phyloP scores from a whole-genome alignment of 257 asterid genomes.

The Capsicum pubescens region DNA sequence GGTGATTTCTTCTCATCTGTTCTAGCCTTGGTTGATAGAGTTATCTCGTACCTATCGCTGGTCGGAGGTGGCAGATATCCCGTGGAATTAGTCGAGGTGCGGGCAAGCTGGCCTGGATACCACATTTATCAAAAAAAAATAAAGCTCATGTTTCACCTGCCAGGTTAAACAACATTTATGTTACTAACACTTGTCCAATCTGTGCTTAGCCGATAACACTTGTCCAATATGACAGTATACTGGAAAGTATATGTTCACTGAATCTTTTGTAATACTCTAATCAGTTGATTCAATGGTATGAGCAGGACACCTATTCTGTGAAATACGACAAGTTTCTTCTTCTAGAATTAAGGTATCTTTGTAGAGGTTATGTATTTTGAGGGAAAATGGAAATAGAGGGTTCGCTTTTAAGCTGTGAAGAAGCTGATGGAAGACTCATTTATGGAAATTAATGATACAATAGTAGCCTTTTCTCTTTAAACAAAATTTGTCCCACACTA shows the following conservation, averaged over 20 bases:
- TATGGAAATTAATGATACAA: conserved; percentile 5
- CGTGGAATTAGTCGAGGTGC: too few species aligned
- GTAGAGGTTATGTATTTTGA: background rate
- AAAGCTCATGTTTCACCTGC: background rate
- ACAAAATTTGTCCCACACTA: background rate
- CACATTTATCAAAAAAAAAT: too few species aligned
- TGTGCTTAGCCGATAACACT: background rate
- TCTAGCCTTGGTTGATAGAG: too few species aligned
- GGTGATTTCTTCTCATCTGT: too few species aligned
- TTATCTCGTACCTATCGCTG: too few species aligned
- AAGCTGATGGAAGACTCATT: background rate
- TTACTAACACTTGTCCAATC: background rate
- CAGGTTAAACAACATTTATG: background rate
- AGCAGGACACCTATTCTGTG: background rate
- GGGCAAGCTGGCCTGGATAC: too few species aligned
- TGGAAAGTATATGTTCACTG: background rate
- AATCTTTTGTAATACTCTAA: background rate
- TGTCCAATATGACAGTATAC: background rate
- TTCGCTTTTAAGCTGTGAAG: conserved; percentile 1
- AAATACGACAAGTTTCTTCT: background rate
- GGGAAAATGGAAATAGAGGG: background rate
- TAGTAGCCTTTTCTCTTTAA: background rate
- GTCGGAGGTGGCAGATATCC: too few species aligned
- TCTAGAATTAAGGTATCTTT: background rate
- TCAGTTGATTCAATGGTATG: background rate